Percentiles rank a stretch among this genome's conserved stretches.
phyloP scores from a whole-genome alignment of 2,329 filamentous ascomycete species.

The Diaporthe humulicola region DNA sequence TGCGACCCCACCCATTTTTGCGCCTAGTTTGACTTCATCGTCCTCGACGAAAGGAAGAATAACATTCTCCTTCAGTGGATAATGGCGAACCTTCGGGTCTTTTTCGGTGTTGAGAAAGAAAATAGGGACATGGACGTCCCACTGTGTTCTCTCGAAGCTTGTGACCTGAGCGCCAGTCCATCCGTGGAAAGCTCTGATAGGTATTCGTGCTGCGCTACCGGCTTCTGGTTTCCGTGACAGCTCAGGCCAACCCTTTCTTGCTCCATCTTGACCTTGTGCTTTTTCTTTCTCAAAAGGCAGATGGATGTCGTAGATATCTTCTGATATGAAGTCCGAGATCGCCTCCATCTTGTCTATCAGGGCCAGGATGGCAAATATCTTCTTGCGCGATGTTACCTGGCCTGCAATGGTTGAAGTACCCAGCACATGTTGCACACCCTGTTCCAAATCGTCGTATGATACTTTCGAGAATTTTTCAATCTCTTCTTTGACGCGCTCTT shows the following conservation, averaged over 20 bases:
- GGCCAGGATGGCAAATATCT: conserved; percentile 2
- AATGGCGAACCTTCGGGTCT: neutral
- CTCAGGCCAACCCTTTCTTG: neutral
- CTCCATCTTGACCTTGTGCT: neutral
- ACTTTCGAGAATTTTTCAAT: neutral
- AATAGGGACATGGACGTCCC: neutral
- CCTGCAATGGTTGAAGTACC: neutral
- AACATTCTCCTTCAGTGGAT: neutral
- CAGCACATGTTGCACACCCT: neutral
- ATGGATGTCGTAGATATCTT: conserved; percentile 4
- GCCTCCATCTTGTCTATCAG: neutral
- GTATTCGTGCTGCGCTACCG: neutral
- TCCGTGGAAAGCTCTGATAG: neutral
- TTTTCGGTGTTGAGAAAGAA: conserved; percentile 8
- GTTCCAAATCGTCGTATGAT: neutral
- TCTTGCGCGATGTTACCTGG: neutral
- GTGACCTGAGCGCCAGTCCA: neutral
- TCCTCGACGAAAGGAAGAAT: conserved; percentile 15
- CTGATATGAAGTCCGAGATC: neutral
- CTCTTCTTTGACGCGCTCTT: neutral
- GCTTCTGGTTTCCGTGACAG: neutral
- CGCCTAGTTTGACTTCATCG: conserved; percentile 4
- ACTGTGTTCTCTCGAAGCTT: neutral
- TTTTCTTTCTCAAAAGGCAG: neutral
- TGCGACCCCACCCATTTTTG: neutral